Evolutionary conservation across 1,139 yeast genomes (phyloP).

Genomic region (Protomyces arabidopsidicola): DNA sequence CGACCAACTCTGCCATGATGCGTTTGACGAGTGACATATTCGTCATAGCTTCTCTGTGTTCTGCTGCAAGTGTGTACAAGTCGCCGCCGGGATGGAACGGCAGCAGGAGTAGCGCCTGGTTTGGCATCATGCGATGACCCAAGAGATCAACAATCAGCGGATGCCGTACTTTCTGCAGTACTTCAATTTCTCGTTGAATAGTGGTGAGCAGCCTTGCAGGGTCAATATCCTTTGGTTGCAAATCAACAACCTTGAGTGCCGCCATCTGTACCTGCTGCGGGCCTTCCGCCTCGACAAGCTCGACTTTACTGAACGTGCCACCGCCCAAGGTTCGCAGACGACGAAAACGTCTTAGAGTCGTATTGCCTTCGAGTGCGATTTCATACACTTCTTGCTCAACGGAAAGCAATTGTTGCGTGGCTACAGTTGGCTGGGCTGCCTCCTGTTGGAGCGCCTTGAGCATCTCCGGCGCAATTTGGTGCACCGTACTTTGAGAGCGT

Average conservation of each 20-base stretch:
- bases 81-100: conserved; percentile 75
- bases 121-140: conserved; percentile 37
- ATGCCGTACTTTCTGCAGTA: conserved; percentile 45
- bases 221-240: conserved; percentile 38
- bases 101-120: conserved; percentile 52
- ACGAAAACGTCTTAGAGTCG: neutral
- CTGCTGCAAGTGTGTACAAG: conserved; percentile 55
- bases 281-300: conserved; percentile 40
- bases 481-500: neutral
- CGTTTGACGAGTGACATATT: conserved; percentile 54
- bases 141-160: conserved; percentile 47
- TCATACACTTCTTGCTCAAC: neutral
- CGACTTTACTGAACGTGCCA: conserved; percentile 44
- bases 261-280: conserved; percentile 42
- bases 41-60: conserved; percentile 46
- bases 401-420: neutral
- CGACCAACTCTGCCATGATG: conserved; percentile 52
- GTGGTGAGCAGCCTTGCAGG: conserved; percentile 62
- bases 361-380: neutral
- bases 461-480: neutral
- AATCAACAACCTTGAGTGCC: conserved; percentile 42
- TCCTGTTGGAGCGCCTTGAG: neutral
- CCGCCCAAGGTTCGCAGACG: conserved; percentile 37
- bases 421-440: neutral
- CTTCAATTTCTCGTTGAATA: conserved; percentile 66